Evolutionary conservation across 129 eudicot genomes (phyloP), one percentile per base, ranked within the genome.

Genomic region (Flaveria brownii): DNA sequence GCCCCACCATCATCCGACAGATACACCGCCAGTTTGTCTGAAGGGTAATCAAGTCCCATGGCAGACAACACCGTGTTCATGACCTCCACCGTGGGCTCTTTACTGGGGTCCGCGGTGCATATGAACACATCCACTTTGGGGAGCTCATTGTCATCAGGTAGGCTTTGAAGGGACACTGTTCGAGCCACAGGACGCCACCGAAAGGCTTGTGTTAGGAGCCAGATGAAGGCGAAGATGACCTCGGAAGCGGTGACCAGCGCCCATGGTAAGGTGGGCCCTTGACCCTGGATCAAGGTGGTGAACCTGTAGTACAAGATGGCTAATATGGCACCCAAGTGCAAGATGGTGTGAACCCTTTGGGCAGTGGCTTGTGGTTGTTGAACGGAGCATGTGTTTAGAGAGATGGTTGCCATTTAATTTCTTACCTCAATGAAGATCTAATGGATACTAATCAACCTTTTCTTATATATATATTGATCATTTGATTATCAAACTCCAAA

Each of bases 51-150:
- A 33, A 91, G 79, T 45, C 90, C 89, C 94, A 91, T 88, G 22
- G 94, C 94, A 0, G 97, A 91, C 79, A 91, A 30, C n/a, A 91
- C 91, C 16, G 97, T 90, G 86, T 90, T 90, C 96, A 90, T 88
- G 16, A 90, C 93, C 76, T 81, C 91, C 64, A 86, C 56, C 15
- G 84, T 83, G 5, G 93, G 93, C 67, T 91, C 97, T 79, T 88
- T 91, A 39, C 54, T 76, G 2, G 93, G 91, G 74, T 91, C 97
- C 0, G 97, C 97, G 6, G 97, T 91, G 83, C 91, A 88, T 45
- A 91, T 77, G 59, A 91, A 91, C 54, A 91, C 91, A 30, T 91
- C 97, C 28, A 91, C 84, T 18, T 73, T 80, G 12, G 97, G 93
- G 17, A 88, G 57, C 26, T 80, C 74, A 0, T 65, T 66, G 39